These are phyloP conservation scores for Spinacia oleracea DNA, from an alignment of 179 eudicot species.

Conservation along the genomic window DNA sequence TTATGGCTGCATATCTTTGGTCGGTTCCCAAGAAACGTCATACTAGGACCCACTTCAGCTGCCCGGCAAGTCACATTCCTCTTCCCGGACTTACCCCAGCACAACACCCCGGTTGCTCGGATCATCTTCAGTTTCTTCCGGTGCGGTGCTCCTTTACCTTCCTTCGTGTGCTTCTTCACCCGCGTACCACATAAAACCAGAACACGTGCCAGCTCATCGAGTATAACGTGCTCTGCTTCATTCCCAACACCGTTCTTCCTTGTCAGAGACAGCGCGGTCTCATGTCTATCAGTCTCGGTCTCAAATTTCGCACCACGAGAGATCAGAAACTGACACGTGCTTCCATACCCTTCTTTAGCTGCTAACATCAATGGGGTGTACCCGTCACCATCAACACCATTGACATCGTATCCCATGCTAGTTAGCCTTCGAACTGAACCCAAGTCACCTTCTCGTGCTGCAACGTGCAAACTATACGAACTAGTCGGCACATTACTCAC, in stretches of 20 bases:
- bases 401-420: slow-evolving; percentile 39
- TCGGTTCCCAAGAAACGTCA: slow-evolving; percentile 43
- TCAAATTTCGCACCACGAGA: slow-evolving; percentile 54
- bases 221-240: slow-evolving; percentile 52
- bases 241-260: slow-evolving; percentile 39
- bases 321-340: slow-evolving; percentile 51
- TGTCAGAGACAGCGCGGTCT: slow-evolving; percentile 51
- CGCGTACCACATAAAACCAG: slow-evolving; percentile 47
- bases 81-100: slow-evolving; percentile 65
- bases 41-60: slow-evolving; percentile 62
- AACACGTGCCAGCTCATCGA: slow-evolving; percentile 51
- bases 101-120: slow-evolving; percentile 48
- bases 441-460: slow-evolving; percentile 43
- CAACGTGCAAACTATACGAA: slow-evolving; percentile 48
- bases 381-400: slow-evolving; percentile 45
- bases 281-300: slow-evolving; percentile 36
- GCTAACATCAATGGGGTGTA: slow-evolving; percentile 71
- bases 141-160: slow-evolving; percentile 58
- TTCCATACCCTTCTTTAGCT: slow-evolving; percentile 52
- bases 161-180: slow-evolving; percentile 62
- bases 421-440: slow-evolving; percentile 31
- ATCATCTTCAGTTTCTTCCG: slow-evolving; percentile 53
- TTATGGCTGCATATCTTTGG: slow-evolving; percentile 38
- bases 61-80: slow-evolving; percentile 64
- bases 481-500: slow-evolving; percentile 26